Evolutionary conservation across 2,329 filamentous ascomycete species (phyloP), one percentile per base, ranked within the genome.

Genomic region (Rhinocladiella mackenziei): DNA sequence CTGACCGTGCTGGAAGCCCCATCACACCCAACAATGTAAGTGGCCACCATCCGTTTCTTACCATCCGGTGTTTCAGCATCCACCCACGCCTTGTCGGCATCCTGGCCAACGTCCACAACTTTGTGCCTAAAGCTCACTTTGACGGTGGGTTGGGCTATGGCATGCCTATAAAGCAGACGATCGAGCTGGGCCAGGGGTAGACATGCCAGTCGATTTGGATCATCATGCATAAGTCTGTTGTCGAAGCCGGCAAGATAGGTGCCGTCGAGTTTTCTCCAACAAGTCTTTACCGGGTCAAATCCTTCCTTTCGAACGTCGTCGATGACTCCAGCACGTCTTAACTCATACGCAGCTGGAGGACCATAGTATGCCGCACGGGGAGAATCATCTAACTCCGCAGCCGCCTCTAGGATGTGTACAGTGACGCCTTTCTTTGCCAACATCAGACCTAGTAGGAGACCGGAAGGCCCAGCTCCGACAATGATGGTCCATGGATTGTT

Each of bases 341-440:
- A 70, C 48, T 80, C 77, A 22, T 73, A 74, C 26, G 78, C 72
- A 1, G 78, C 78, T 1, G 77, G 70, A 1, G 76, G 70, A 2
- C 75, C 77, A 58, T 82, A 83, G 61, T 82, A 77, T 5, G 79
- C 76, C 13, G 80, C 80, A 17, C 80, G 76, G 1, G 80, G 80
- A 47, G 77, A 76, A 43, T 74, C 67, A 62, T 81, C 76, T 31
- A 82, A 66, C 43, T 72, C 65, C 18, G 68, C 59, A 2, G 73
- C 69, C 2, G 72, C 72, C 54, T 84, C 80, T 41, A 83, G 65
- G 7, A 65, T 17, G n/a, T 60, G 55, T 18, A 63, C 60, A 28
- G 52, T 39, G 39, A 63, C 54, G 3, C 62, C 61, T 42, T 61
- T 50, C 49, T 59, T 61, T 6, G 61, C 57, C 10, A 64, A 59